Evolutionary conservation across 805 yeast genomes (phyloP), one percentile per base, ranked within the genome.

Genomic region (Yamadazyma sp.): DNA sequence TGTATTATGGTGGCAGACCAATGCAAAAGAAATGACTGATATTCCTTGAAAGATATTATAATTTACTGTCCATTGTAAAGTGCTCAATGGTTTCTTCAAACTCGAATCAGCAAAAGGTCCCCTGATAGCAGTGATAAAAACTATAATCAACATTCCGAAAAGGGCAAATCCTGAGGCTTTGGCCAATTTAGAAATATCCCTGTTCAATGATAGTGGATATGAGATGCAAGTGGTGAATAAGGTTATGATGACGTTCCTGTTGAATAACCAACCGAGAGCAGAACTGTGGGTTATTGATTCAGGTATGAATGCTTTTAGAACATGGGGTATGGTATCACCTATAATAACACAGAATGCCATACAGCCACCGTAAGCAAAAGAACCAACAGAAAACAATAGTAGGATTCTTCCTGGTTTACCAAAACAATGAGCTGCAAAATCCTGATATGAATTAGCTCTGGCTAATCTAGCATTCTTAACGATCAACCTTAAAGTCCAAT

Each of bases 311-410:
- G 87, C 76, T 37, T 78, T 65, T 31, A 91, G 56, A 4, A 89
- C 96, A 56, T 87, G 96, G 0, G 98, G 97, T 23, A 91, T 80
- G 0, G 96, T 85, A 52, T 89, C 98, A 14, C 98, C 98, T 21
- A 89, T 87, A 45, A 89, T 91, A 34, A 89, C 89, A 42, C 95
- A 85, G 59, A 87, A 91, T 2, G 96, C 97, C 70, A 87, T 80
- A 41, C 87, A 78, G 0, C 98, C 98, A 17, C 98, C 97, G 51
- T 86, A 80, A 1, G 98, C 97, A 68, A 89, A 89, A 4, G 86
- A 65, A 2, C 93, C 88, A 53, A 89, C 95, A 0, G 95, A 77
- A 3, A 82, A 48, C 17, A 89, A 67, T 20, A 89, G 78, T 6
- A 80, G 48, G 3, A 80, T 54, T 40, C 80, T 77, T 0, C 98